Base-by-base conservation (phyloP, 2,329 filamentous ascomycete genomes). In the Penicillium polonicum region DNA sequence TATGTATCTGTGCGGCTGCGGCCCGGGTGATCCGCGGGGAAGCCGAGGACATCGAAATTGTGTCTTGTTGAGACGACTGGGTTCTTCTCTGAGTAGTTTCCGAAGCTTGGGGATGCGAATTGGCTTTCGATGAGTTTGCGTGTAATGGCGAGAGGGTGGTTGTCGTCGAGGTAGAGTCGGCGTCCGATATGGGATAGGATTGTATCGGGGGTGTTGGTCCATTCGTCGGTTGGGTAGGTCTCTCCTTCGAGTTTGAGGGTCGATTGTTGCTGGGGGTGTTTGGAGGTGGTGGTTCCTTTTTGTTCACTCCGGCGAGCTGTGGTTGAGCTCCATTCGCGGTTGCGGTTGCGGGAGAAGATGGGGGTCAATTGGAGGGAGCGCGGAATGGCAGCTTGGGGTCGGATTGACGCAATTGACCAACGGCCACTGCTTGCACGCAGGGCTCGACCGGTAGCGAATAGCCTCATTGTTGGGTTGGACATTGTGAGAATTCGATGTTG, bases 41-140 rank as follows among this genome's bases (percentile, higher is more conserved):
- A 97, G 44, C 92, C 92, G 8, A 99, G 81, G n/a, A 92, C 94
- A 76, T 99, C 94, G 72, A 99, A 99, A 74, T 99, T 99, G 71
- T 97, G 89, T 12, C 81, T 77, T 2, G 91, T 89, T 35, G 88
- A 87, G 25, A 97, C 94, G 41, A 97, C 86, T 0, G 94, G 93
- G 65, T 88, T 87, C 68, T 92, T 85, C 53, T 85, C 80, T 70
- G 91, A 91, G 80, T 97, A 86, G 68, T 89, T 87, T 58, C 84
- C 86, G 78, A 87, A 97, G 10, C 83, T 84, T 1, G 89, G 85
- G 3, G 73, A 72, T 0, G 91, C 87, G 72, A 97, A 99, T 61
- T 88, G 87, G 54, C 90, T 91, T 78, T 97, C 90, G 70, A 99
- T 95, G 61, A 99, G 88, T 68, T 92, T 86, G 39, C 94, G 87